Percentiles rank a stretch among this genome's conserved stretches.
Conservation (phyloP, 2,329 filamentous ascomycete genomes). For the Bisporella sp. region DNA sequence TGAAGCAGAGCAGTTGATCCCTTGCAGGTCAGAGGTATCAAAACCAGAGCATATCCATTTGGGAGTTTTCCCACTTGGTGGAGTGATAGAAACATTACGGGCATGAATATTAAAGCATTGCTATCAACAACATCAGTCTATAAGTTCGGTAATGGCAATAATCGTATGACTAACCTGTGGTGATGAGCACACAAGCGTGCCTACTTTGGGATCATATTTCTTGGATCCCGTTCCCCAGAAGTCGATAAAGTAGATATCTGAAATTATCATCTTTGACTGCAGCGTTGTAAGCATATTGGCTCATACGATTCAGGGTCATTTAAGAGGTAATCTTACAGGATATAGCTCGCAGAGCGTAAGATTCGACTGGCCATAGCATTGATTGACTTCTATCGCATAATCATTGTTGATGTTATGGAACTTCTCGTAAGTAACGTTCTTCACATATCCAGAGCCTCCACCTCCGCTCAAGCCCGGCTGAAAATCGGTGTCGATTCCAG, state of each 20-base stretch:
- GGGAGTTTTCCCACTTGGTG: slow-evolving; percentile 36
- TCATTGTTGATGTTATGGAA: slow-evolving; percentile 57
- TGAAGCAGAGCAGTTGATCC: no score
- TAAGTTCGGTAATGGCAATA: slow-evolving; percentile 32
- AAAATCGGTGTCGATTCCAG: slow-evolving; percentile 40
- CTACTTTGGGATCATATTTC: slow-evolving; percentile 36
- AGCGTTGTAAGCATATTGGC: not conserved
- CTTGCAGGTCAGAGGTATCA: slow-evolving; percentile 15
- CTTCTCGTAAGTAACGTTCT: slow-evolving; percentile 60
- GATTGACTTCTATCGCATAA: slow-evolving; percentile 57
- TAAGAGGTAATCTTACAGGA: slow-evolving; percentile 38
- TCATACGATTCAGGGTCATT: slow-evolving; percentile 6
- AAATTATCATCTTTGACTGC: slow-evolving; percentile 43
- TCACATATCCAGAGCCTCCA: slow-evolving; percentile 54
- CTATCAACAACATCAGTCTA: slow-evolving; percentile 40
- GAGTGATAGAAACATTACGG: slow-evolving; percentile 36
- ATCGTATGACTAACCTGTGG: slow-evolving; percentile 29
- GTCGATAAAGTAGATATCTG: slow-evolving; percentile 48
- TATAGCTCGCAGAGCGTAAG: slow-evolving; percentile 52
- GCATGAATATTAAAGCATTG: slow-evolving; percentile 37
- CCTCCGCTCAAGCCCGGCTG: slow-evolving; percentile 57
- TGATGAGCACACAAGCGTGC: slow-evolving; percentile 38
- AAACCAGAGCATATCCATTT: slow-evolving; percentile 36
- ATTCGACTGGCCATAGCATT: slow-evolving; percentile 59
- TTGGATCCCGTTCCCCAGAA: slow-evolving; percentile 46